Evolutionary conservation across 495 filamentous ascomycete species (phyloP).

Genomic region (Neurospora tetraspora): DNA sequence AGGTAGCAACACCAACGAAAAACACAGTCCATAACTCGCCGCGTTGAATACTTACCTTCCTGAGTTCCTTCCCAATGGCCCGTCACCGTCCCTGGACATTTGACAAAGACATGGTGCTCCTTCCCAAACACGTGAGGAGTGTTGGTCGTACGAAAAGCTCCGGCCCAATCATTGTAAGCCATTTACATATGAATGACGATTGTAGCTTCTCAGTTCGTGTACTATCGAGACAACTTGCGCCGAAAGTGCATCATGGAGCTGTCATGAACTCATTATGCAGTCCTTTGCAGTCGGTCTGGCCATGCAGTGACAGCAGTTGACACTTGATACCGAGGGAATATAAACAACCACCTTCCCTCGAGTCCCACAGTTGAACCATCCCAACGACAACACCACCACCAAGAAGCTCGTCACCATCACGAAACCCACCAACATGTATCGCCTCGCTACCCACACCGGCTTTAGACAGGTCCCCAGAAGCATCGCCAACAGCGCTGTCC

Average conservation of each 20-base stretch:
- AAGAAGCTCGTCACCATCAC: too few relatives aligned
- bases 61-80: too few relatives aligned
- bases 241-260: background rate
- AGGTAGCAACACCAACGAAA: background rate
- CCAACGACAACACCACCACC: too few relatives aligned
- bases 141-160: background rate
- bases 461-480: background rate
- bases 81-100: background rate
- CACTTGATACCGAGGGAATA: background rate
- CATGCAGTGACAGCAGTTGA: background rate
- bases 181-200: background rate
- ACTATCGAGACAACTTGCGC: background rate
- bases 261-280: background rate
- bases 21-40: background rate
- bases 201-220: background rate
- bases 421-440: background rate
- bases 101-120: background rate
- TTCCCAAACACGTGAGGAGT: background rate
- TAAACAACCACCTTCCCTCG: too few relatives aligned
- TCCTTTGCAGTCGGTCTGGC: background rate
- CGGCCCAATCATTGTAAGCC: background rate
- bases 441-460: background rate
- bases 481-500: background rate
- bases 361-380: too few relatives aligned
- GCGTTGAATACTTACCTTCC: too few relatives aligned